Conservation (phyloP, 305 asterid species). For the Solanum hybrid region DNA sequence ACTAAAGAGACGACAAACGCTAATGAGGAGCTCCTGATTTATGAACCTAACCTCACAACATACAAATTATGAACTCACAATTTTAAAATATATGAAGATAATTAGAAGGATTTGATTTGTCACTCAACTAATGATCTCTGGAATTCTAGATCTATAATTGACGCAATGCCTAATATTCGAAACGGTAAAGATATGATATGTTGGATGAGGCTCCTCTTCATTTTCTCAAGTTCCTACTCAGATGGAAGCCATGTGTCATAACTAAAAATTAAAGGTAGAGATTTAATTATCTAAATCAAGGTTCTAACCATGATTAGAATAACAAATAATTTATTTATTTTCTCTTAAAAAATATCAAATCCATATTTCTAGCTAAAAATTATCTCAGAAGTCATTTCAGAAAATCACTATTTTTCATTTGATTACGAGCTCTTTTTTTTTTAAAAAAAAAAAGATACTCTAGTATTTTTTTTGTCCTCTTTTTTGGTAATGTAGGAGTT, state of each 20-base stretch:
- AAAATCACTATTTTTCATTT: too few species aligned
- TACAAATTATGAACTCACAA: not conserved
- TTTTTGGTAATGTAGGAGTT: not conserved
- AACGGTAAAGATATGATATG: not conserved
- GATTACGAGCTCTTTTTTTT: not conserved
- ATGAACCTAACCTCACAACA: not conserved
- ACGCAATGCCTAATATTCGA: not conserved
- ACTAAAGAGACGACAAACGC: not conserved
- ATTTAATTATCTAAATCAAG: not conserved
- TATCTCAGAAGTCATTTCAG: not conserved
- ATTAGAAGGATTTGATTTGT: not conserved
- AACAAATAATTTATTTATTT: too few species aligned
- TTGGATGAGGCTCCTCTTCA: not conserved
- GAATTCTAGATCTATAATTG: not conserved
- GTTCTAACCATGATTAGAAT: not conserved
- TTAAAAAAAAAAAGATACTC: too few species aligned
- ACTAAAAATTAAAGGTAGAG: not conserved
- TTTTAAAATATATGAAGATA: not conserved
- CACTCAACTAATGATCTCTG: not conserved
- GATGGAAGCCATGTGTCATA: not conserved
- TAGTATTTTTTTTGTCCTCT: not conserved
- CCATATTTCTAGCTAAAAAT: not conserved
- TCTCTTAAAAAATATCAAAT: not conserved
- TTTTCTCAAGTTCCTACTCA: not conserved
- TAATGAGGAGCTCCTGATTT: not conserved